phyloP scores from a whole-genome alignment of 2,329 filamentous ascomycete species.

The Claviceps citrina region DNA sequence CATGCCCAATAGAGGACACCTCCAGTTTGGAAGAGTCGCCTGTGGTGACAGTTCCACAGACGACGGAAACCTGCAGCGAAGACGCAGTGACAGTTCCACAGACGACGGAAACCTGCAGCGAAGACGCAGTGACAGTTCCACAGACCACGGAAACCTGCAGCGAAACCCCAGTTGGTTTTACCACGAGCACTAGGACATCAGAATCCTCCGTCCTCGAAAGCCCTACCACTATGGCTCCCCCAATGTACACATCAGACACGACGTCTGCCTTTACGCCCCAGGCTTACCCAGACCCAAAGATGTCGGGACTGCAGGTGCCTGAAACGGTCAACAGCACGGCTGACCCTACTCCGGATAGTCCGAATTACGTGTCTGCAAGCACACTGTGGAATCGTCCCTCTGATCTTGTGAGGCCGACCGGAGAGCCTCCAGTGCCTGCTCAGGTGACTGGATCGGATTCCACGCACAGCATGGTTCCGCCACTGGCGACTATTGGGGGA shows the following conservation, averaged over 20 bases:
- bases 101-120: conserved; percentile 2
- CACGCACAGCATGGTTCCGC: conserved; percentile 9
- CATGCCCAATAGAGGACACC: conserved; percentile 1
- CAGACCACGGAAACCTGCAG: conserved; percentile 1
- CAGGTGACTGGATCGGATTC: conserved; percentile 16
- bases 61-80: conserved; percentile 3
- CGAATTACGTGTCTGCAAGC: conserved; percentile 10
- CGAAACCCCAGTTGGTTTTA: not conserved
- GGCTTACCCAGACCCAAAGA: conserved; percentile 1
- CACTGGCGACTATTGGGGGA: conserved; percentile 12
- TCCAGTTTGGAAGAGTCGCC: not conserved
- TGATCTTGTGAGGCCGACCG: conserved; percentile 7
- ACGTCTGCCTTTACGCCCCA: conserved; percentile 1
- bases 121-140: conserved; percentile 1
- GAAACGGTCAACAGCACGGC: conserved; percentile 7
- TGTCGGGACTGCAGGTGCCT: conserved; percentile 2
- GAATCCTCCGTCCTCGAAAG: not conserved
- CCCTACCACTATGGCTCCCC: conserved; percentile 1
- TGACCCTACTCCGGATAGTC: conserved; percentile 4
- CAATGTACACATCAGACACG: conserved; percentile 2
- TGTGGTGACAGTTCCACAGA: not conserved
- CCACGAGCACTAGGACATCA: not conserved
- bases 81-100: not conserved
- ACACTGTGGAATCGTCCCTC: conserved; percentile 13
- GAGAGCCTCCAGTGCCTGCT: conserved; percentile 13